phyloP scores from a whole-genome alignment of 257 asterid species.

The Thymus mandschuricus region DNA sequence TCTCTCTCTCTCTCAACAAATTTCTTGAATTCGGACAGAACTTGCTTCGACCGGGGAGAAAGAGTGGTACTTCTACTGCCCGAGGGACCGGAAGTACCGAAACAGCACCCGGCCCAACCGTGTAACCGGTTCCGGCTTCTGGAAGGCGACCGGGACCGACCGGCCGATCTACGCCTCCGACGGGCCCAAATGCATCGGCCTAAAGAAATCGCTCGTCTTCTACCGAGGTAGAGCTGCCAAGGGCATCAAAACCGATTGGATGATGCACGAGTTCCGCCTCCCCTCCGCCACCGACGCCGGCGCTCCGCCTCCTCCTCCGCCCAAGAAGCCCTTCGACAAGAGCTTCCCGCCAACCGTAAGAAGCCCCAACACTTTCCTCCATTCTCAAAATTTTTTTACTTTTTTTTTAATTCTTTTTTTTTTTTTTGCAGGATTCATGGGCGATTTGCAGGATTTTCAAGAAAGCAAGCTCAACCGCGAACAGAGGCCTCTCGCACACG shows the following conservation, averaged over 20 bases:
- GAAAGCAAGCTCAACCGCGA: constrained; percentile 59
- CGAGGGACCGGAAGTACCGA: constrained; percentile 72
- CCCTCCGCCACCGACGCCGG: constrained; percentile 48
- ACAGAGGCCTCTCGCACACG: constrained; percentile 56
- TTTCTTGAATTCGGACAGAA: constrained; percentile 37
- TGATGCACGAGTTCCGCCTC: constrained; percentile 86
- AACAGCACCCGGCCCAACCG: constrained; percentile 78
- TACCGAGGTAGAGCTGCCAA: constrained; percentile 83
- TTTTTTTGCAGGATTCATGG: constrained; percentile 63
- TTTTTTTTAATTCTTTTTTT: background rate
- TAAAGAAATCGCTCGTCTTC: constrained; percentile 74
- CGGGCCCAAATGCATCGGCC: constrained; percentile 68
- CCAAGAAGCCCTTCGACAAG: constrained; percentile 52
- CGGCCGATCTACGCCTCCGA: constrained; percentile 73
- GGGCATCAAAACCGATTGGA: constrained; percentile 81
- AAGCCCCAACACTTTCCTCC: background rate
- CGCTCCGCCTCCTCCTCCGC: constrained; percentile 41
- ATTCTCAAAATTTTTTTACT: background rate
- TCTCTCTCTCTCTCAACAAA: background rate
- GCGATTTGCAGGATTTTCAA: constrained; percentile 85
- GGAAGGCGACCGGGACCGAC: constrained; percentile 86
- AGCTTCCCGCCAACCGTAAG: constrained; percentile 56
- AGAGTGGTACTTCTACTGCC: constrained; percentile 85
- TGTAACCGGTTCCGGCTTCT: constrained; percentile 72
- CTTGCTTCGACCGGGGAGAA: constrained; percentile 70